Base-by-base conservation (phyloP, 371 early-diverging fungal genomes). In the Apophysomyces trapeziformis region DNA sequence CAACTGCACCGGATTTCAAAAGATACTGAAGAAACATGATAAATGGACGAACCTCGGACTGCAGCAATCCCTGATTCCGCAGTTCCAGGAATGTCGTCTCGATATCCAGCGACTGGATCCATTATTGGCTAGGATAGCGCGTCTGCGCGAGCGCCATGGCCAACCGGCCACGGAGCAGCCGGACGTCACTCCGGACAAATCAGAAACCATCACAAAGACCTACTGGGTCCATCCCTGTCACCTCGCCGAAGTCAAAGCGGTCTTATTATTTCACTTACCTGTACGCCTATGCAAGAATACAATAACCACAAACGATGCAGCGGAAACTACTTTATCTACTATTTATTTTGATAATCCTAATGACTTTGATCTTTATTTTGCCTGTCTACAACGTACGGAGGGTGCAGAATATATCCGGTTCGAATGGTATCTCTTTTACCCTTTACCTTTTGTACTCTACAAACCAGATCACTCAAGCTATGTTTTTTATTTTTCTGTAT, bases 201-300 rank as follows among this genome's bases (percentile, higher is more conserved):
- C 41, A 8, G 41, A 41, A n/a, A 84, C 95, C 26, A 85, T 90
- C 60, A 95, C 96, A 35, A 89, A 91, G 57, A 95, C 98, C 78
- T 99, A 98, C 79, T 99, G 99, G 99, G 95, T 99, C 8, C 97
- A 97, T 70, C 93, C 94, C 0, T 97, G 98, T 74, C 96, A 99
- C 78, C 92, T 99, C 44, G 93, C 91, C 56, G 96, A 97, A 73
- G 88, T 99, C 65, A 95, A 96, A 75, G 88, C 92, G 50, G 80
- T 87, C 65, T 93, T 99, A 45, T 72, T 96, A 35, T 89, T 93
- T 67, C 90, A 97, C 72, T 85, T 99, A 4, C 98, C 99, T 5
- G 95, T 98, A 18, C 83, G 85, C 57, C 80, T 88, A 36, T 90
- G 87, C 63, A 71, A 69, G 58, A 21, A 16, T 7, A 21, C 16